Conservation (phyloP, 148 eudicot species). For the Rhododendron ferrugineum region DNA sequence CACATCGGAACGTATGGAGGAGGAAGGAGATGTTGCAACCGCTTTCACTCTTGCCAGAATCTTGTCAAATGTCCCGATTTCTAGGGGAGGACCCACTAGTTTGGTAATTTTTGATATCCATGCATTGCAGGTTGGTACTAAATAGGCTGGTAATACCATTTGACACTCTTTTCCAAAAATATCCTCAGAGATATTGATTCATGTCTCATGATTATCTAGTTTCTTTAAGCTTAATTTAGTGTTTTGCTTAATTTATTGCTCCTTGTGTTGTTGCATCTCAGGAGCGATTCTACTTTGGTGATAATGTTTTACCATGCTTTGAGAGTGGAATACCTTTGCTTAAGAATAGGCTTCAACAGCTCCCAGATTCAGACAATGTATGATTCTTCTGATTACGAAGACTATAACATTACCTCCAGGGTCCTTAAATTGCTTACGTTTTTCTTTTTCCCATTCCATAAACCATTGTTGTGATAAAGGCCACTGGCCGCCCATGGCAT, state of each 20-base stretch:
- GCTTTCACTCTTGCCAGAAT: constrained; percentile 94
- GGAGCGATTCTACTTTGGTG: constrained; percentile 99
- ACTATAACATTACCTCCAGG: background rate
- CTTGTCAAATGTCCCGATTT: constrained; percentile 78
- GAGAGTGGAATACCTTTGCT: constrained; percentile 97
- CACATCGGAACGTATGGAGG: constrained; percentile 97
- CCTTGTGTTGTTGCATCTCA: constrained; percentile 23
- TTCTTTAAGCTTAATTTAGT: background rate
- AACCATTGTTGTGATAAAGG: background rate
- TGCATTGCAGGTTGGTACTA: constrained; percentile 79
- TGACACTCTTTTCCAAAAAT: background rate
- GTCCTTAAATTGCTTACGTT: background rate
- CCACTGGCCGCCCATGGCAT: background rate
- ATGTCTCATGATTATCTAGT: background rate
- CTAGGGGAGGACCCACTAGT: constrained; percentile 95
- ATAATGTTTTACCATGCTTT: constrained; percentile 92
- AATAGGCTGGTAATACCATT: background rate
- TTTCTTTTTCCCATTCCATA: background rate
- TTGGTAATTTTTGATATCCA: constrained; percentile 89
- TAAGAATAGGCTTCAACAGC: constrained; percentile 80
- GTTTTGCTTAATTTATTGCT: constrained; percentile 1
- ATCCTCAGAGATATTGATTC: background rate
- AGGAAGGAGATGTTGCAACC: constrained; percentile 97
- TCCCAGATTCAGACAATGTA: constrained; percentile 96
- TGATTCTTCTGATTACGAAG: constrained; percentile 6